Evolutionary conservation across 306 rosid genomes (phyloP).

Genomic region (Crotalaria pallida): DNA sequence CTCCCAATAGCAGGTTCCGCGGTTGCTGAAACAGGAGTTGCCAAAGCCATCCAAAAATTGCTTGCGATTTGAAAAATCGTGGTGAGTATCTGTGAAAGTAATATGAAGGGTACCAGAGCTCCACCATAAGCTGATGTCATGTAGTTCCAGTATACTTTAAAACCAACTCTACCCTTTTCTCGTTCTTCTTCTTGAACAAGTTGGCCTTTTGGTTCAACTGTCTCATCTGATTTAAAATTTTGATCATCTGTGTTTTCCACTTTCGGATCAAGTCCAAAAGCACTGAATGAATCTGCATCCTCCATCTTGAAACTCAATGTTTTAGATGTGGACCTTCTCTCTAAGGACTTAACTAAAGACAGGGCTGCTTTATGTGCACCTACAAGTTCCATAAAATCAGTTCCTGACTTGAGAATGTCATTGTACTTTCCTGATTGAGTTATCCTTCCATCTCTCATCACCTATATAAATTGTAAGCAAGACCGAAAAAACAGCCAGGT

Average conservation of each 20-base stretch:
- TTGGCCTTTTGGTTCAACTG: slow-evolving; percentile 46
- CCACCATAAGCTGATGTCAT: slow-evolving; percentile 67
- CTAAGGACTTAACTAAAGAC: slow-evolving; percentile 42
- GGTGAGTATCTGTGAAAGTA: slow-evolving; percentile 53
- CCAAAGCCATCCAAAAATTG: slow-evolving; percentile 93
- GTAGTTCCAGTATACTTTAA: slow-evolving; percentile 65
- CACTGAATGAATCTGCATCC: slow-evolving; percentile 13
- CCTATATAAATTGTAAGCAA: slow-evolving; percentile 37
- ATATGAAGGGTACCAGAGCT: slow-evolving; percentile 69
- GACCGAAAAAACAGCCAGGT: background rate
- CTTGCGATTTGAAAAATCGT: slow-evolving; percentile 56
- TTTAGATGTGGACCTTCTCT: slow-evolving; percentile 22
- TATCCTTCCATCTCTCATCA: slow-evolving; percentile 79
- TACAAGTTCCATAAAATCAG: slow-evolving; percentile 75
- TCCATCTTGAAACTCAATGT: background rate
- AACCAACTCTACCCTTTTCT: slow-evolving; percentile 69
- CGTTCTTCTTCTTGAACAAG: slow-evolving; percentile 91
- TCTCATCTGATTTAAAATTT: slow-evolving; percentile 30
- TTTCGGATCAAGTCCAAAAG: slow-evolving; percentile 25
- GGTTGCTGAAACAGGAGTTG: slow-evolving; percentile 57
- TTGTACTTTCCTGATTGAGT: slow-evolving; percentile 69
- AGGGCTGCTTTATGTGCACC: slow-evolving; percentile 72
- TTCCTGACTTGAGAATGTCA: slow-evolving; percentile 56
- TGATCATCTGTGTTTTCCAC: slow-evolving; percentile 31
- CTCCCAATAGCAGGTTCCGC: slow-evolving; percentile 33